Conservation (phyloP, 768 basidiomycete species). For the Leccinum uliginosum region DNA sequence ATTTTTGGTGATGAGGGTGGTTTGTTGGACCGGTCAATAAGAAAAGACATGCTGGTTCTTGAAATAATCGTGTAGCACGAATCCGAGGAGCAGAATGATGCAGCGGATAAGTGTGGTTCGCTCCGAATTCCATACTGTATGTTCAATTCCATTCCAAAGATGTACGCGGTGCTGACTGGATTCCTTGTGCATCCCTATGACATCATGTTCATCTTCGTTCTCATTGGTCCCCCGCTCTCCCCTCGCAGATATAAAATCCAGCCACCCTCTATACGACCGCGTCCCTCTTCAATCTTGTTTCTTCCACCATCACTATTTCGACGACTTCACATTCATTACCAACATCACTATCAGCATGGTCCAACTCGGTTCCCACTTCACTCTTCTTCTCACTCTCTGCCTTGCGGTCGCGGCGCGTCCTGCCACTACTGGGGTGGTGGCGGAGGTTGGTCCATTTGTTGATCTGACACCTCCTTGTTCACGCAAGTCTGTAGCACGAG, state of each 20-base stretch:
- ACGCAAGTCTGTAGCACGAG: slow-evolving; percentile 8
- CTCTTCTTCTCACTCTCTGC: slow-evolving; percentile 27
- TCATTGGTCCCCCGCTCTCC: slow-evolving; percentile 5
- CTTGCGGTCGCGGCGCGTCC: slow-evolving; percentile 17
- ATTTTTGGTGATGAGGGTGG: neutral
- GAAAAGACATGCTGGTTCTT: neutral
- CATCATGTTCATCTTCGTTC: slow-evolving; percentile 12
- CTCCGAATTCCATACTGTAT: neutral
- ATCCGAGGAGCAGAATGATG: too few relatives aligned
- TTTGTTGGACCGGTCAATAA: neutral
- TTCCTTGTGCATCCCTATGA: slow-evolving; percentile 13
- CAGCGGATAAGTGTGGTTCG: neutral
- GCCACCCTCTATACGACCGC: neutral
- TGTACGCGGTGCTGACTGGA: neutral
- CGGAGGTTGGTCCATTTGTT: slow-evolving; percentile 8
- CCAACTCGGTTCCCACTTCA: slow-evolving; percentile 27
- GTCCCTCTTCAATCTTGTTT: slow-evolving; percentile 3
- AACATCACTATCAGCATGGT: slow-evolving; percentile 29
- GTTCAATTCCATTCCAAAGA: slow-evolving; percentile 2
- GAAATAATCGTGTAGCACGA: too few relatives aligned
- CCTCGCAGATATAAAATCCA: slow-evolving; percentile 21
- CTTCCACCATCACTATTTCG: slow-evolving; percentile 12
- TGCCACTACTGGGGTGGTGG: slow-evolving; percentile 3
- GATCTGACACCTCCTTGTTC: neutral
- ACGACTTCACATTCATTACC: slow-evolving; percentile 22